Evolutionary conservation across 305 asterid species (phyloP).

Genomic region (Fraxinus angustifolia): DNA sequence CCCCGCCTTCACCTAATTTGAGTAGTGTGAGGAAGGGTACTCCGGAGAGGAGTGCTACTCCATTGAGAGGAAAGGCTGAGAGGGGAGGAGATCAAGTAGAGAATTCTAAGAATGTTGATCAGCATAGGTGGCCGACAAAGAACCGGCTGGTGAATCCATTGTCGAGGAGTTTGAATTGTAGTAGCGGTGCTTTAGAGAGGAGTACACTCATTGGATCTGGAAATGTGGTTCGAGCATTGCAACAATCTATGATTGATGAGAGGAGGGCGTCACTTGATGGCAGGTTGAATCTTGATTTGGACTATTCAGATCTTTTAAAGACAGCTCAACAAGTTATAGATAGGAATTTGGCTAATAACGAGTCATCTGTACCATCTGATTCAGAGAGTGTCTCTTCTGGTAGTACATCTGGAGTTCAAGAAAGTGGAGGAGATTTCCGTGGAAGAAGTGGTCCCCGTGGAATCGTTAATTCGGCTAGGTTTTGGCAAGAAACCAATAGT

Average conservation of each 20-base stretch:
- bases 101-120: slow-evolving; percentile 62
- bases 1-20: background rate
- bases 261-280: slow-evolving; percentile 62
- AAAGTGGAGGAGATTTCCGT: slow-evolving; percentile 36
- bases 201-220: slow-evolving; percentile 56
- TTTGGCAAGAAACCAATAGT: slow-evolving; percentile 95
- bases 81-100: slow-evolving; percentile 66
- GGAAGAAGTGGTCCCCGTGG: slow-evolving; percentile 55
- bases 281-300: slow-evolving; percentile 58
- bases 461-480: slow-evolving; percentile 64
- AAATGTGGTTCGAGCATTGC: slow-evolving; percentile 43
- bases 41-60: slow-evolving; percentile 36
- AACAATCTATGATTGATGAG: slow-evolving; percentile 66
- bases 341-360: slow-evolving; percentile 44
- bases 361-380: slow-evolving; percentile 57
- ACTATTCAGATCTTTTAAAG: slow-evolving; percentile 49
- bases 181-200: slow-evolving; percentile 40
- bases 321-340: slow-evolving; percentile 23
- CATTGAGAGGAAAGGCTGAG: slow-evolving; percentile 53
- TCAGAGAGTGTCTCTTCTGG: slow-evolving; percentile 95
- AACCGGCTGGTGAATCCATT: slow-evolving; percentile 46
- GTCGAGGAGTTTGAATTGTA: slow-evolving; percentile 62
- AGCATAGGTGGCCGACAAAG: slow-evolving; percentile 83
- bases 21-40: background rate
- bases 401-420: slow-evolving; percentile 81